phyloP scores from a whole-genome alignment of 1,139 yeast species.

The Wickerhamomyces sp. region DNA sequence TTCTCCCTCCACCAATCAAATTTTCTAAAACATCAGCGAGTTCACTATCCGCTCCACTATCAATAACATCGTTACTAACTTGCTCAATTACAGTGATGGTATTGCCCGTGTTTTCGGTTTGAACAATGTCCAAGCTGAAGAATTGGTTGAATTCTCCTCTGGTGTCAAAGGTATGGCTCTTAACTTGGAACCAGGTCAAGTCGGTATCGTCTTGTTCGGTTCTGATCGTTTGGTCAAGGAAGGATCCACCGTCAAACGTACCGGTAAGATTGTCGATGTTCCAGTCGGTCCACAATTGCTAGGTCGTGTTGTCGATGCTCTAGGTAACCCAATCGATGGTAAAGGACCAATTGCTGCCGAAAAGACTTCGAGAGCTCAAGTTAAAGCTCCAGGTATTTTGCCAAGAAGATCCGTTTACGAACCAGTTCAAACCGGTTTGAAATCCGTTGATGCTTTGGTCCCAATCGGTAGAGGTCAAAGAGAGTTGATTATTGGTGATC shows the following conservation, averaged over 20 bases:
- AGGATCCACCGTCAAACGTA: conserved; percentile 99
- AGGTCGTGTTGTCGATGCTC: conserved; percentile 99
- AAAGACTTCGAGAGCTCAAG: conserved; percentile 91
- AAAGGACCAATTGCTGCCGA: conserved; percentile 95
- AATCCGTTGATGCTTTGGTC: conserved; percentile 98
- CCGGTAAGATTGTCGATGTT: conserved; percentile 98
- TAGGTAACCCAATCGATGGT: conserved; percentile 99
- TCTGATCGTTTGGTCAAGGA: conserved; percentile 98
- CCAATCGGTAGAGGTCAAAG: conserved; percentile 99
- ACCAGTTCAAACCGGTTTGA: conserved; percentile 99
- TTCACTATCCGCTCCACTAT: no score
- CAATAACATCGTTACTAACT: no score
- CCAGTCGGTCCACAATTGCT: conserved; percentile 98
- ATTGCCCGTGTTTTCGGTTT: conserved; percentile 99
- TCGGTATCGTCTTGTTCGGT: conserved; percentile 99
- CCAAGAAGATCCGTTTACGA: conserved; percentile 98
- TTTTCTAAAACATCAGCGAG: no score
- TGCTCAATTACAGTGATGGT: conserved; percentile 91
- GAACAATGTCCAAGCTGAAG: conserved; percentile 99
- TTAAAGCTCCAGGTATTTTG: conserved; percentile 99
- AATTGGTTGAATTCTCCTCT: conserved; percentile 97
- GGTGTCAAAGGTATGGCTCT: conserved; percentile 99
- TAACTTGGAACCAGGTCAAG: conserved; percentile 99
- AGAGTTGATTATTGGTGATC: conserved; percentile 99
- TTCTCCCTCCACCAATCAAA: neutral